A percentile compares a stretch with the other conserved stretches of the same genome.
Evolutionary conservation across 306 rosid genomes (phyloP).

Genomic region (Vigna radiata): DNA sequence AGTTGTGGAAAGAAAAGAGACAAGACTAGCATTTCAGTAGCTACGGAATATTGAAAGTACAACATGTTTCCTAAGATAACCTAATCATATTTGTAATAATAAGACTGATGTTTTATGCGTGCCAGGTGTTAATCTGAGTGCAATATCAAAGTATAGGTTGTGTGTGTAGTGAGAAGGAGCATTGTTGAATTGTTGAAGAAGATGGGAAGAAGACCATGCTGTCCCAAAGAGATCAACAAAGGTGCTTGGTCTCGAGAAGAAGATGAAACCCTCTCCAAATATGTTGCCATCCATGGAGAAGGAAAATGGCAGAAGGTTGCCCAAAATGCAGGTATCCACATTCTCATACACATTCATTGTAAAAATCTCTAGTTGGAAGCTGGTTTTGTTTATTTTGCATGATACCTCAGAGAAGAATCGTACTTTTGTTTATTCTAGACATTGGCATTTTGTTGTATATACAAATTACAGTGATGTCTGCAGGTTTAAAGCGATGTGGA

Average conservation of each 20-base stretch:
- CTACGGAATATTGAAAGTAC: constrained; percentile 8
- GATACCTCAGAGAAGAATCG: neutral
- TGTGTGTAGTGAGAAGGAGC: neutral
- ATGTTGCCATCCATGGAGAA: constrained; percentile 50
- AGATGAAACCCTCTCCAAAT: constrained; percentile 50
- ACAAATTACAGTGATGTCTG: neutral
- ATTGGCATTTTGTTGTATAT: neutral
- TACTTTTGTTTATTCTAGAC: neutral
- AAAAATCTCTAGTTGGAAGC: neutral
- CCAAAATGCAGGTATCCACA: constrained; percentile 44
- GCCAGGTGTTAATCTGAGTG: neutral
- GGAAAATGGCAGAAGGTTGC: constrained; percentile 57
- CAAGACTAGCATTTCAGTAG: neutral
- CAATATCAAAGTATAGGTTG: neutral
- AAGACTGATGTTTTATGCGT: neutral
- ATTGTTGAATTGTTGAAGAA: neutral
- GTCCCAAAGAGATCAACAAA: constrained; percentile 47
- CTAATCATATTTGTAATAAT: neutral
- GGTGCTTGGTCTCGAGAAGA: constrained; percentile 57
- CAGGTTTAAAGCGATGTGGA: constrained; percentile 61
- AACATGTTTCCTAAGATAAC: neutral
- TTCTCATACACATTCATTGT: neutral
- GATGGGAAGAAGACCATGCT: constrained; percentile 38
- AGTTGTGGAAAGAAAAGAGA: neutral
- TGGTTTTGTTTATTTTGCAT: neutral